phyloP scores from a whole-genome alignment of 768 basidiomycete species.

The Daedaleopsis sinensis region DNA sequence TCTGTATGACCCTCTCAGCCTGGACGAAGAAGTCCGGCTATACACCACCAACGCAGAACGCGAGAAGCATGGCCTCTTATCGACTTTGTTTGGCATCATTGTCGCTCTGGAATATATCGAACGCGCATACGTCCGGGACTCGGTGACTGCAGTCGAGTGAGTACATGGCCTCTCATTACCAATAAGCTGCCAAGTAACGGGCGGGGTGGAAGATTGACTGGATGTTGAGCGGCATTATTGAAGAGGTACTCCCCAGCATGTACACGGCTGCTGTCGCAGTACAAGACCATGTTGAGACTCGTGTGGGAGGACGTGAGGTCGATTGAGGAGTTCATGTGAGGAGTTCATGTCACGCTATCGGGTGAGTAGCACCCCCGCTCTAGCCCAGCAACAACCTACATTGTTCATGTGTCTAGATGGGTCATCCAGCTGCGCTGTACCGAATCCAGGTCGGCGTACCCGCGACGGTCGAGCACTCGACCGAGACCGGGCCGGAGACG shows the following conservation, averaged over 20 bases:
- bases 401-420: conserved; percentile 61
- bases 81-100: conserved; percentile 90
- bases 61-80: conserved; percentile 84
- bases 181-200: background rate
- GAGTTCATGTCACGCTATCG: conserved; percentile 89
- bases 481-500: conserved; percentile 89
- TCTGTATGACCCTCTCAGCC: conserved; percentile 49
- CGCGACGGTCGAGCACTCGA: conserved; percentile 94
- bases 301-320: conserved; percentile 85
- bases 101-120: conserved; percentile 94
- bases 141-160: conserved; percentile 88
- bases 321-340: no score
- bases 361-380: conserved; percentile 45
- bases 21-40: conserved; percentile 92
- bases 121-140: conserved; percentile 92
- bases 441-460: conserved; percentile 91
- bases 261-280: conserved; percentile 90
- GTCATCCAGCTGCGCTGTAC: conserved; percentile 90
- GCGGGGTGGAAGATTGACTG: background rate
- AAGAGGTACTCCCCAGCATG: conserved; percentile 97
- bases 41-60: conserved; percentile 88
- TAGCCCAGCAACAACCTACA: background rate
- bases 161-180: conserved; percentile 33
- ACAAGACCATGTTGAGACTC: conserved; percentile 97
- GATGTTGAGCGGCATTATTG: conserved; percentile 31